phyloP scores from a whole-genome alignment of 257 asterid genomes.

The Vinca minor region DNA sequence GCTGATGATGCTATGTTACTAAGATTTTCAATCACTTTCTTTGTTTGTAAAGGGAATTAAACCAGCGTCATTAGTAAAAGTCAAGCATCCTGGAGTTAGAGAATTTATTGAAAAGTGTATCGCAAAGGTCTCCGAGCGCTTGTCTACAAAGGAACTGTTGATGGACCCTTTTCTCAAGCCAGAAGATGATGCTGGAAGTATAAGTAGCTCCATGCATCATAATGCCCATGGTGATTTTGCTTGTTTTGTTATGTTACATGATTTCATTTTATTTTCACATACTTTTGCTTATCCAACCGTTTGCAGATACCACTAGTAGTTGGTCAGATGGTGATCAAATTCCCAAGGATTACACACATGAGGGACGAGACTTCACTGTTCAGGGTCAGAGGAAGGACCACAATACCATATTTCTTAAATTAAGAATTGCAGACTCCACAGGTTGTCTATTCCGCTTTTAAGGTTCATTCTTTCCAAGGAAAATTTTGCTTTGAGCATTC shows the following conservation, averaged over 20 bases:
- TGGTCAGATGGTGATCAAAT: constrained; percentile 27
- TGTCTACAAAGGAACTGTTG: constrained; percentile 78
- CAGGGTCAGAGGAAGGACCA: constrained; percentile 89
- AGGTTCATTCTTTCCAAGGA: background rate
- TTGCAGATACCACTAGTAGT: constrained; percentile 40
- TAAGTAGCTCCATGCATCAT: constrained; percentile 32
- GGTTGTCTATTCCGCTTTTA: constrained; percentile 34
- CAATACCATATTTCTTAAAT: constrained; percentile 75
- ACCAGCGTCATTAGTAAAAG: constrained; percentile 87
- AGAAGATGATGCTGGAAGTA: constrained; percentile 51
- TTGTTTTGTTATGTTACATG: constrained; percentile 5
- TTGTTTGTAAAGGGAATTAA: constrained; percentile 59
- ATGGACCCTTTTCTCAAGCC: constrained; percentile 77
- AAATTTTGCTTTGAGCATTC: background rate
- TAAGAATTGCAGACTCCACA: constrained; percentile 73
- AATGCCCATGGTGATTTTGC: constrained; percentile 23
- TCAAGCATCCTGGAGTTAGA: constrained; percentile 68
- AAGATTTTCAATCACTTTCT: background rate
- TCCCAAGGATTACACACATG: constrained; percentile 49
- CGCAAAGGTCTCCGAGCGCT: constrained; percentile 60
- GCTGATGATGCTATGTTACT: background rate
- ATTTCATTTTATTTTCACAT: constrained; percentile 1
- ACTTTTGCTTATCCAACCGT: constrained; percentile 1
- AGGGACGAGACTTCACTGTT: constrained; percentile 63
- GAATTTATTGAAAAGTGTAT: constrained; percentile 84